These are phyloP conservation scores for Aspergillus novofumigatus DNA, from an alignment of 2,329 filamentous ascomycete species.

Conservation along the genomic window DNA sequence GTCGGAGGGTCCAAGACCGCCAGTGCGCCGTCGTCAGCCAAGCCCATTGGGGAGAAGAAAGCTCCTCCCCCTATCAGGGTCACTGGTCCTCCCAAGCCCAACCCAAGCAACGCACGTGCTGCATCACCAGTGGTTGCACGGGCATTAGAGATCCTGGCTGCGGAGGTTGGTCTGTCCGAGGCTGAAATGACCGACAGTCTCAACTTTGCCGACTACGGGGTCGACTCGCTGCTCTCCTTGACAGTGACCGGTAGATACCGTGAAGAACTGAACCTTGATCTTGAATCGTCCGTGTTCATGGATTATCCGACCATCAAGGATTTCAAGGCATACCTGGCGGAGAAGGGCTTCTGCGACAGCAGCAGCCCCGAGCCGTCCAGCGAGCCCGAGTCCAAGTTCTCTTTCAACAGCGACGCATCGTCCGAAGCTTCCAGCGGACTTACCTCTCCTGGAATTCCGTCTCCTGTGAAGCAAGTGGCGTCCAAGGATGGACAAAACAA, in stretches of 20 bases:
- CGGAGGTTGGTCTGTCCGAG: conserved; percentile 53
- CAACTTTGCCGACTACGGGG: conserved; percentile 59
- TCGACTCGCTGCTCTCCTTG: conserved; percentile 58
- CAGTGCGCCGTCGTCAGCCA: conserved; percentile 19
- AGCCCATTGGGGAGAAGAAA: conserved; percentile 22
- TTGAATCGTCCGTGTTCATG: conserved; percentile 57
- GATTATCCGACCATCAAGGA: conserved; percentile 58
- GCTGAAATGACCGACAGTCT: conserved; percentile 57
- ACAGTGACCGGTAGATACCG: conserved; percentile 60
- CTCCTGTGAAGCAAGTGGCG: conserved; percentile 25
- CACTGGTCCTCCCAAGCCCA: background rate
- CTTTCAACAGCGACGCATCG: conserved; percentile 19
- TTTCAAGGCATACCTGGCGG: conserved; percentile 53
- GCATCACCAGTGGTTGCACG: conserved; percentile 22
- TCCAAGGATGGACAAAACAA: conserved; percentile 23
- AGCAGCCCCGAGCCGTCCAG: conserved; percentile 25
- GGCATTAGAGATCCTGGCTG: conserved; percentile 38
- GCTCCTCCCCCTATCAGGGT: conserved; percentile 4
- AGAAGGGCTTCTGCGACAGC: conserved; percentile 29
- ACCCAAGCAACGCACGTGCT: background rate
- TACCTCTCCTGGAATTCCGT: conserved; percentile 29
- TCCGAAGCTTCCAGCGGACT: conserved; percentile 29
- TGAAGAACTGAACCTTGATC: conserved; percentile 57
- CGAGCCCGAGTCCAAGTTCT: conserved; percentile 27
- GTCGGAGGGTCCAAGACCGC: conserved; percentile 23